Evolutionary conservation across 495 filamentous ascomycete species (phyloP).

Genomic region (Penicillium cinerascens): DNA sequence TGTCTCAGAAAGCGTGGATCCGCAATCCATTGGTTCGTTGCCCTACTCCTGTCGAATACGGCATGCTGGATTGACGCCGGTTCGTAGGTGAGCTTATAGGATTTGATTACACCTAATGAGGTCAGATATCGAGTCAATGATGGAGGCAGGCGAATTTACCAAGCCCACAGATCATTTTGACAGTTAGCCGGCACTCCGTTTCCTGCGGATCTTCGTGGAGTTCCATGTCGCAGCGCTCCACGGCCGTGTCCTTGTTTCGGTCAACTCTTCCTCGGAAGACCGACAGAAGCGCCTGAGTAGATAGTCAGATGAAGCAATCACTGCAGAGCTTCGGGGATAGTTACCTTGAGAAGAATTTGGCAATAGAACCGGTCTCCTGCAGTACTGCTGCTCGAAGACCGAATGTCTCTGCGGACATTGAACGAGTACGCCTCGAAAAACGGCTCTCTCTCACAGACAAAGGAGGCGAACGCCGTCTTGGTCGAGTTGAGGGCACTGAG

Average conservation of each 20-base stretch:
- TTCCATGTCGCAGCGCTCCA: constrained; percentile 83
- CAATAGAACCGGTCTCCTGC: constrained; percentile 63
- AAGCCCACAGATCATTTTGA: constrained; percentile 82
- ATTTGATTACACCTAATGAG: constrained; percentile 73
- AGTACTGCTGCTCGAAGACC: constrained; percentile 12
- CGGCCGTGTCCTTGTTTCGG: constrained; percentile 68
- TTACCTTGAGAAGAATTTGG: constrained; percentile 67
- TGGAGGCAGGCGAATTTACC: constrained; percentile 47
- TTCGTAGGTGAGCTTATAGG: constrained; percentile 90
- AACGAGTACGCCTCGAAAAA: constrained; percentile 78
- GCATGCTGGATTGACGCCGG: constrained; percentile 77
- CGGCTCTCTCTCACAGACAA: constrained; percentile 63
- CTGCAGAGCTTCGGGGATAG: background rate
- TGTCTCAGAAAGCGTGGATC: constrained; percentile 71
- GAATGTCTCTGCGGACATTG: background rate
- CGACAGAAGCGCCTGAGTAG: constrained; percentile 61
- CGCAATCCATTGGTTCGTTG: constrained; percentile 75
- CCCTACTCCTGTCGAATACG: constrained; percentile 68
- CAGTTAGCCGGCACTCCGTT: constrained; percentile 72
- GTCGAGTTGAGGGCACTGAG: constrained; percentile 86
- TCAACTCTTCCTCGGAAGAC: constrained; percentile 69
- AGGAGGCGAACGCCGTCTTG: constrained; percentile 86
- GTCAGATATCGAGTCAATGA: constrained; percentile 4
- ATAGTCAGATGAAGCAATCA: background rate
- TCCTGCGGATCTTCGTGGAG: constrained; percentile 70